phyloP scores from a whole-genome alignment of 495 filamentous ascomycete species.

The Terfezia claveryi region DNA sequence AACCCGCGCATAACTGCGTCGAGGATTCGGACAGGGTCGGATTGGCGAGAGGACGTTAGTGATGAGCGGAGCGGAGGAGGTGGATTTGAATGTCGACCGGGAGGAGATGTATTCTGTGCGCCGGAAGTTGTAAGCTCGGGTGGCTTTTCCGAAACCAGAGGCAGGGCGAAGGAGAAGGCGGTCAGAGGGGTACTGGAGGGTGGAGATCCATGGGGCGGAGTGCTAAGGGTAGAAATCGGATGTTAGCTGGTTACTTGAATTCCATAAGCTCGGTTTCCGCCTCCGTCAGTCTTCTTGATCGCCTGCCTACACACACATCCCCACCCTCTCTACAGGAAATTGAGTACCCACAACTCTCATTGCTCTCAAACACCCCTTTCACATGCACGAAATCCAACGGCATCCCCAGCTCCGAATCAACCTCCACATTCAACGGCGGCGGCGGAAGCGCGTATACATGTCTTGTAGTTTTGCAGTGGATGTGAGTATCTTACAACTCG shows the following conservation, averaged over 20 bases:
- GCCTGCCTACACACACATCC: not conserved
- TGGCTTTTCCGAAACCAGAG: constrained; percentile 58
- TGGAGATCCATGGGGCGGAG: constrained; percentile 52
- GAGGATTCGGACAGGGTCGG: constrained; percentile 59
- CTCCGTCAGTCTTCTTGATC: not conserved
- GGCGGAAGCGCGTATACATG: too few species aligned
- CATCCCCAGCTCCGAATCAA: constrained; percentile 95
- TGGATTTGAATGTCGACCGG: constrained; percentile 22
- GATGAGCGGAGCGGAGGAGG: constrained; percentile 16
- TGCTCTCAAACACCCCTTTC: constrained; percentile 80
- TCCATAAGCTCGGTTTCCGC: too few species aligned
- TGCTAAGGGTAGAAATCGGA: constrained; percentile 27
- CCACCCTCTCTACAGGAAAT: not conserved
- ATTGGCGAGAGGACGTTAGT: constrained; percentile 21
- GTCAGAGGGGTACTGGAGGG: constrained; percentile 56
- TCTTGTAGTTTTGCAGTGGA: too few species aligned
- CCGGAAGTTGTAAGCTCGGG: constrained; percentile 32
- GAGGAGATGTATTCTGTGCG: constrained; percentile 77
- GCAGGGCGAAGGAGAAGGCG: constrained; percentile 58
- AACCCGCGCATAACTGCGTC: constrained; percentile 69
- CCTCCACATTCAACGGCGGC: constrained; percentile 82
- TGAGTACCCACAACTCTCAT: constrained; percentile 63
- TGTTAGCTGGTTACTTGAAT: too few species aligned
- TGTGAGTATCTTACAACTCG: too few species aligned
- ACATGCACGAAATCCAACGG: constrained; percentile 85